Percentiles rank a stretch among this genome's conserved stretches.
These are phyloP conservation scores for Bacterosira constricta DNA, from an alignment of 108 stramenopile species.

Conservation along the genomic window DNA sequence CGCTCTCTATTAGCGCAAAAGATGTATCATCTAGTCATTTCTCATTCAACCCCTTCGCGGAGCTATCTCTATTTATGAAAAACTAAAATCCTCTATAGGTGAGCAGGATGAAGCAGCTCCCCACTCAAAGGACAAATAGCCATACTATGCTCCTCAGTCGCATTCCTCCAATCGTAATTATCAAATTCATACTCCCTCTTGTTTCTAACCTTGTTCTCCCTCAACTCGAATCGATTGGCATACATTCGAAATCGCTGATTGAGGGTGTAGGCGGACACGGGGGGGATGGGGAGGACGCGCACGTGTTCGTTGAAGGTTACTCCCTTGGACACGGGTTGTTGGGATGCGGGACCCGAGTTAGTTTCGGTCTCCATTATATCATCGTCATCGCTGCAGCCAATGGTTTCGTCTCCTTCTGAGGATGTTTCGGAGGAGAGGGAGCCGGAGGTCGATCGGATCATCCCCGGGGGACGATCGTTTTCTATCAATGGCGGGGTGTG, in stretches of 20 bases:
- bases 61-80: too few species aligned
- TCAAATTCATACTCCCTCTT: slow-evolving; percentile 82
- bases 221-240: slow-evolving; percentile 76
- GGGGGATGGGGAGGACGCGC: slow-evolving; percentile 83
- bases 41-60: too few species aligned
- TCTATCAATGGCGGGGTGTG: neutral
- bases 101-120: slow-evolving; percentile 82
- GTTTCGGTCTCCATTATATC: neutral
- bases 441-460: slow-evolving; percentile 6
- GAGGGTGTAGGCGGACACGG: slow-evolving; percentile 73
- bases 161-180: slow-evolving; percentile 85
- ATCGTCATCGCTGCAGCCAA: slow-evolving; percentile 1
- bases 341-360: neutral
- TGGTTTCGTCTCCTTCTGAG: slow-evolving; percentile 16
- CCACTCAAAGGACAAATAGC: slow-evolving; percentile 77
- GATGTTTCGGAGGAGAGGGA: slow-evolving; percentile 15
- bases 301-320: slow-evolving; percentile 61
- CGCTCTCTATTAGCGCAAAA: too few species aligned
- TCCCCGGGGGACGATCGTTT: slow-evolving; percentile 13
- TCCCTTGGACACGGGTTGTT: neutral
- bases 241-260: slow-evolving; percentile 78
- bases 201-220: slow-evolving; percentile 79
- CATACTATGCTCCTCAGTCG: slow-evolving; percentile 88
- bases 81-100: too few species aligned
- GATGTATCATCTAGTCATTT: too few species aligned